A percentile compares a stretch with the other conserved stretches of the same genome.
These are phyloP conservation scores for Trichosporon asahii DNA, from an alignment of 1,284 basidiomycete genomes.

Conservation along the genomic window DNA sequence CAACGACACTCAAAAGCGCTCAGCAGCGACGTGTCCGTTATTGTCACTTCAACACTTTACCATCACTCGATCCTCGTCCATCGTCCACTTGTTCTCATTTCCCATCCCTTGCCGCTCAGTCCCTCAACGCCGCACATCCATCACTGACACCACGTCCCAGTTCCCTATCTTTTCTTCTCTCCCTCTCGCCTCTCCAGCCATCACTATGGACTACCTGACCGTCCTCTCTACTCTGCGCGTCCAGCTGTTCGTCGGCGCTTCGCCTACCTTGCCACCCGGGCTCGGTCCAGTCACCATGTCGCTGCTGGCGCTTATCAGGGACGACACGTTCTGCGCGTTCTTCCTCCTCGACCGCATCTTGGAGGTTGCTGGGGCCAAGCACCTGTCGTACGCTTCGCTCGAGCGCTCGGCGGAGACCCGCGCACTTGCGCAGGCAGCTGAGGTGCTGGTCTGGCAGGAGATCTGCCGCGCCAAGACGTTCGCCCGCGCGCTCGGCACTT, in stretches of 20 bases:
- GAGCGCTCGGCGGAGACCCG: neutral
- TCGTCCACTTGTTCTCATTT: neutral
- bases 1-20: neutral
- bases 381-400: neutral
- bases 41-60: neutral
- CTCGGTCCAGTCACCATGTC: slow-evolving; percentile 37
- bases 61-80: neutral
- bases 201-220: slow-evolving; percentile 45
- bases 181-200: neutral
- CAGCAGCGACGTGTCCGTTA: neutral
- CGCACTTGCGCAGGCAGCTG: slow-evolving; percentile 29
- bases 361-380: slow-evolving; percentile 9
- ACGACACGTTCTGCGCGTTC: slow-evolving; percentile 36
- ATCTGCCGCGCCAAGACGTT: slow-evolving; percentile 43
- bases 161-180: neutral
- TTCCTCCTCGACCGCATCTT: slow-evolving; percentile 41
- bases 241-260: slow-evolving; percentile 33
- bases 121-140: neutral
- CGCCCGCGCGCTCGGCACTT: slow-evolving; percentile 32
- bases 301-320: slow-evolving; percentile 34
- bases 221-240: slow-evolving; percentile 41
- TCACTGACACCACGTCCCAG: neutral
- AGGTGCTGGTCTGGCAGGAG: slow-evolving; percentile 42
- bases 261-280: slow-evolving; percentile 9
- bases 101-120: neutral